Base-by-base conservation (phyloP, 176 grass and related monocot species). In the Oropetium thomaeum region DNA sequence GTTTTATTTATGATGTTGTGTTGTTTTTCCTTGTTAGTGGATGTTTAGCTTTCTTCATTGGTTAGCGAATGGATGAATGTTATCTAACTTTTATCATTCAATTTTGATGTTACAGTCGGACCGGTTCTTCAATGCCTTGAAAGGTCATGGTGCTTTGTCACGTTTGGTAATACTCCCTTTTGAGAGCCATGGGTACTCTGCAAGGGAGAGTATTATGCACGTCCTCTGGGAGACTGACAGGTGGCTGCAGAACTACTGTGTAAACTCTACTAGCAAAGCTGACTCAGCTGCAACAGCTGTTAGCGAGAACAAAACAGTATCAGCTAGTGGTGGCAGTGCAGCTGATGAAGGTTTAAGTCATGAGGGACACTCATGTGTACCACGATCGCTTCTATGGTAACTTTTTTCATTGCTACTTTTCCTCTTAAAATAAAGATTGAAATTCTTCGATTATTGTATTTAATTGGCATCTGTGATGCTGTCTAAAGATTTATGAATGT, bases 201-300 rank as follows among this genome's bases (percentile, higher is more conserved):
- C 96, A 1, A 88, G 96, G 48, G 96, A 99, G 80, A 99, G 96
- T 75, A 99, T 99, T 31, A 95, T 99, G 96, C 96, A 99, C 47
- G 87, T 95, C 28, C 92, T 99, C 69, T 99, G 96, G 96, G 96
- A 99, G 87, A 90, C 92, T 29, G 92, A 99, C 60, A 82, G 83
- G 70, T 99, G 96, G 96, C 89, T 99, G 48, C 87, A 88, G 39
- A 99, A 90, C 12, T 92, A 99, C 77, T 99, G 92, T 42, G 8
- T 92, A 74, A 83, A 82, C 16, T 71, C 80, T 81, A 69, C 60
- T 76, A 77, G 73, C 58, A 87, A 89, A 27, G 64, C 45, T 47
- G 69, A 83, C 83, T 62, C 76, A 68, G 78, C 85, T 73, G 52
- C 84, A 87, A 39, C 68, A 29, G 67, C 45, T 40, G 76, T 82